Evolutionary conservation across 1,139 yeast genomes (phyloP).

Genomic region (Saccharomyces hybrid): DNA sequence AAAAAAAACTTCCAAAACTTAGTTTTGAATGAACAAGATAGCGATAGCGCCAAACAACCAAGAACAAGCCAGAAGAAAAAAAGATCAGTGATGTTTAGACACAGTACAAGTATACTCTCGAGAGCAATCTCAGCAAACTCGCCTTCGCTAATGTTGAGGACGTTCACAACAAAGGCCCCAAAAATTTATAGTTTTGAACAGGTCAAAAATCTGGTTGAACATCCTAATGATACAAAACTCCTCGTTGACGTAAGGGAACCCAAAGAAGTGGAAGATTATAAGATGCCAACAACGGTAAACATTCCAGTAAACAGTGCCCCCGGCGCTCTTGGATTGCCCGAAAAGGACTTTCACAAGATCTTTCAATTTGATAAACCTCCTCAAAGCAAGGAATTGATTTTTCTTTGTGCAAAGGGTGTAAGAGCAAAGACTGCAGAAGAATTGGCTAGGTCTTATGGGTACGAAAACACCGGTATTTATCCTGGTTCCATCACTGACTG

Average conservation of each 20-base stretch:
- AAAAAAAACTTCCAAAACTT: not conserved
- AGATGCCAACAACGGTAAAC: constrained; percentile 77
- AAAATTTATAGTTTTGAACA: constrained; percentile 49
- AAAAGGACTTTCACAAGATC: constrained; percentile 70
- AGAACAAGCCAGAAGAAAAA: not conserved
- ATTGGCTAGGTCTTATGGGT: constrained; percentile 85
- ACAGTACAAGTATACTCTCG: not conserved
- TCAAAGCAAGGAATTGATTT: constrained; percentile 63
- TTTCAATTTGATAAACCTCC: constrained; percentile 84
- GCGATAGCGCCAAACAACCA: not conserved
- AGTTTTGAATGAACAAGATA: not conserved
- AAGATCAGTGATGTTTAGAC: not conserved
- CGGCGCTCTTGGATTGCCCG: constrained; percentile 77
- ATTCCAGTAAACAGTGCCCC: constrained; percentile 89
- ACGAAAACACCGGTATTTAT: constrained; percentile 68
- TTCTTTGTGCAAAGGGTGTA: constrained; percentile 90
- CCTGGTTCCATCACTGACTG: constrained; percentile 84
- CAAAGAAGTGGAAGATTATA: constrained; percentile 56
- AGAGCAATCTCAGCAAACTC: not conserved
- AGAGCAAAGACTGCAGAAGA: constrained; percentile 89
- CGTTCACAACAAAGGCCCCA: constrained; percentile 15
- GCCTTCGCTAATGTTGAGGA: constrained; percentile 6
- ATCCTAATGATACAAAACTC: constrained; percentile 41
- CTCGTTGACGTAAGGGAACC: constrained; percentile 93
- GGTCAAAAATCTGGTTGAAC: constrained; percentile 43